Base-by-base conservation (phyloP, 2,329 filamentous ascomycete genomes). In the Microsporum ferrugineum region DNA sequence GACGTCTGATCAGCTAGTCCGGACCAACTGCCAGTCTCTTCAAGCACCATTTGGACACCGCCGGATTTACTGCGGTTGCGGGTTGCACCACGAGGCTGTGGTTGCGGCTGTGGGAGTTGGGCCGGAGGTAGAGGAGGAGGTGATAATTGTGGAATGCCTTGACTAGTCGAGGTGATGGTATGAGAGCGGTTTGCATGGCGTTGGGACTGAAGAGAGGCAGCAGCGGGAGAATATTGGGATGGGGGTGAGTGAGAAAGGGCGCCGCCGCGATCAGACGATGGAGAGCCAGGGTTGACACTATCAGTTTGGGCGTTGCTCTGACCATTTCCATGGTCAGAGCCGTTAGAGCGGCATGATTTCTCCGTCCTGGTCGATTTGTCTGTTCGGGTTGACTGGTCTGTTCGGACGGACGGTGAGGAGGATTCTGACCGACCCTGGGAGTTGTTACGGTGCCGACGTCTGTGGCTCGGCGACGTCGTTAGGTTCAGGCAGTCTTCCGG, bases 11-110 rank as follows among this genome's bases (percentile, higher is more conserved):
- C 87, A 57, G 90, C 89, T 71, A 96, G 82, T 64, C 95, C 89
- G 55, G 88, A 91, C 92, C 91, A 97, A 73, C 88, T 92, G 63
- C 90, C 89, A 14, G 87, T 85, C 69, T 91, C 91, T 68, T 95
- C 91, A 41, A 97, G 82, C 23, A 94, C 91, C 68, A 96, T 89
- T 73, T 95, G 90, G 60, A 96, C 85, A 17, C 92, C 92, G 59
- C 91, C 91, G 2, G 87, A 84, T 68, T 89, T 86, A 66, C 87
- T 89, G 61, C 84, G 85, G 61, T 89, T 87, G 59, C 89, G 82
- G 62, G 86, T 86, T 33, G 83, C 83, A 36, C 82, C 82, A 45
- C 82, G 79, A 12, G 79, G 80, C 43, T 80, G 77, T 63, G 76
- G 76, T 3, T 75, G 71, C 63, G 76, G 76, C 3, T 75, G 71